Percentiles rank a stretch among this genome's conserved stretches.
Evolutionary conservation across 2,329 filamentous ascomycete species (phyloP).

Genomic region (Immersiporthe knoxdaviesiana): DNA sequence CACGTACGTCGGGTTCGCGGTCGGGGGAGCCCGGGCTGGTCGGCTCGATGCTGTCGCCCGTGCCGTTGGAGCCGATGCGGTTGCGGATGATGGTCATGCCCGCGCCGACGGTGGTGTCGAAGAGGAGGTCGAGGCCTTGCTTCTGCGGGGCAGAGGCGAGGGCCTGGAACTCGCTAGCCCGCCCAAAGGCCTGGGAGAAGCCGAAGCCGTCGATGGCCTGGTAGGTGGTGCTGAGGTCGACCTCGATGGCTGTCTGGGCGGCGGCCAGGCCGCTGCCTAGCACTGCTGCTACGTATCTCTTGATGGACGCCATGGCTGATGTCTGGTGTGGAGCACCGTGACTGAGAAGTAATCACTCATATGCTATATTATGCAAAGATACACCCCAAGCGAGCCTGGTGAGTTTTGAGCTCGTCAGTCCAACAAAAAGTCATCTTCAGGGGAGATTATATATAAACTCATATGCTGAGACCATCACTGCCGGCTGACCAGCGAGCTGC

Average conservation of each 20-base stretch:
- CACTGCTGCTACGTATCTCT: neutral
- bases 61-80: constrained; percentile 45
- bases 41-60: constrained; percentile 37
- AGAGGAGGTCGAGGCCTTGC: constrained; percentile 49
- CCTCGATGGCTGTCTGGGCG: constrained; percentile 36
- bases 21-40: constrained; percentile 37
- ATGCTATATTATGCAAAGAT: too few species aligned
- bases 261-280: neutral
- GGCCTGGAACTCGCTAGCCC: constrained; percentile 45
- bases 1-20: constrained; percentile 37
- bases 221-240: constrained; percentile 36
- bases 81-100: constrained; percentile 56
- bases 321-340: neutral
- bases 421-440: neutral
- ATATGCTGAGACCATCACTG: neutral
- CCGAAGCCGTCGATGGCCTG: constrained; percentile 53
- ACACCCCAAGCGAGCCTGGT: too few species aligned
- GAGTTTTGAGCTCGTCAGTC: neutral
- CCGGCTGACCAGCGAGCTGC: neutral
- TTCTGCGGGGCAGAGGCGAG: constrained; percentile 36
- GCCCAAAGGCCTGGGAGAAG: constrained; percentile 52
- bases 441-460: neutral
- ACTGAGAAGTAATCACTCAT: too few species aligned
- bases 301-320: neutral
- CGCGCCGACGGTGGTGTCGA: constrained; percentile 48